phyloP scores from a whole-genome alignment of 108 stramenopile species.

The Cylindrotheca fusiformis region DNA sequence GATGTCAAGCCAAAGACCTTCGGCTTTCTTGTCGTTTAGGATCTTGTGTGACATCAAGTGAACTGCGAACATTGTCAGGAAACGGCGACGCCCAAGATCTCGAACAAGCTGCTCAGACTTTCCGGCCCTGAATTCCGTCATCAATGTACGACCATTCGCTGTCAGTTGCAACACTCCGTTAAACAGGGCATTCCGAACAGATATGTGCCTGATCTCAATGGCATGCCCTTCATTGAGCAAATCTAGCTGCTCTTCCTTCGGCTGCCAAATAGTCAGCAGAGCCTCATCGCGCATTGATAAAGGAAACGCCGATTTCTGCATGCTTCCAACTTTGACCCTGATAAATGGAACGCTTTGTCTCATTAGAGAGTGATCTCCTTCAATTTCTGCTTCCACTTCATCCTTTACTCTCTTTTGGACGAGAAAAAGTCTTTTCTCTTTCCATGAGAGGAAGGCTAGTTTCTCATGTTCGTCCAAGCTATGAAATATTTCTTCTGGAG shows the following conservation, averaged over 20 bases:
- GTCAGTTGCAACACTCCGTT: conserved; percentile 56
- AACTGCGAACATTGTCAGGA: conserved; percentile 43
- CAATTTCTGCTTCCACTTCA: conserved; percentile 58
- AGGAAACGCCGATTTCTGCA: conserved; percentile 9
- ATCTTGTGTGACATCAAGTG: conserved; percentile 34
- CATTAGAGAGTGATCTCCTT: conserved; percentile 36
- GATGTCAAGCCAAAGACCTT: not conserved
- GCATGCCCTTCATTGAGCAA: conserved; percentile 54
- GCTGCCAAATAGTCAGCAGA: conserved; percentile 71
- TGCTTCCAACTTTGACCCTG: conserved; percentile 40
- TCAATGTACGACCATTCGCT: conserved; percentile 48
- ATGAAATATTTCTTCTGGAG: conserved; percentile 54
- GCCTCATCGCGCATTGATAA: conserved; percentile 15
- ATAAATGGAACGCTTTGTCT: conserved; percentile 59
- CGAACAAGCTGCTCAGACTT: conserved; percentile 16
- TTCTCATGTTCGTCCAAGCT: conserved; percentile 35
- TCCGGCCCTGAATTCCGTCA: conserved; percentile 21
- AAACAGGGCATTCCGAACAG: conserved; percentile 36
- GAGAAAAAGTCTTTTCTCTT: conserved; percentile 40
- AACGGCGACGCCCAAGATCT: conserved; percentile 30
- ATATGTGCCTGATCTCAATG: conserved; percentile 53
- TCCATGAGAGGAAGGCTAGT: conserved; percentile 55
- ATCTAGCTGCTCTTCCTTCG: conserved; percentile 64
- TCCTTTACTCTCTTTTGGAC: conserved; percentile 45
- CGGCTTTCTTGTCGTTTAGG: conserved; percentile 7